phyloP scores from a whole-genome alignment of 169 alveolate genomes.

The Toxoplasma gondii region DNA sequence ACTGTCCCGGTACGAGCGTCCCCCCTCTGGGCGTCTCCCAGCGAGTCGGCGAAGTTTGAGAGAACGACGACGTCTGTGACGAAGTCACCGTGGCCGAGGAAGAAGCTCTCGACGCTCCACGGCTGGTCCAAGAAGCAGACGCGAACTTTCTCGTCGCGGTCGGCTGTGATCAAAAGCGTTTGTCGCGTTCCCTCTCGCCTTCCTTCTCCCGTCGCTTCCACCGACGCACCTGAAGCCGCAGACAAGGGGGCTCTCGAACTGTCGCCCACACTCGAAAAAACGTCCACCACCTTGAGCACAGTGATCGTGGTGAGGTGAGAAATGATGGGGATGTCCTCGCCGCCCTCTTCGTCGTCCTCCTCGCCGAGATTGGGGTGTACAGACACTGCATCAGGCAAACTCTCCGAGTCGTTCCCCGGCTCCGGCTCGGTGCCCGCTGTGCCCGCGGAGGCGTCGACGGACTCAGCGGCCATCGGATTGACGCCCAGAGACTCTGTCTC shows the following conservation, averaged over 20 bases:
- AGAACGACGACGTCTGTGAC: slow-evolving; percentile 8
- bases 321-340: slow-evolving; percentile 19
- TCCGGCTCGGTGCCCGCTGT: neutral
- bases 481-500: no score
- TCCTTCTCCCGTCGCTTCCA: neutral
- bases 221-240: neutral
- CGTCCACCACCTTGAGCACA: neutral
- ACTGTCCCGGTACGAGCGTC: no score
- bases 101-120: slow-evolving; percentile 27
- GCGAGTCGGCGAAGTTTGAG: neutral
- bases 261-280: neutral
- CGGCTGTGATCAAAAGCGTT: slow-evolving; percentile 5
- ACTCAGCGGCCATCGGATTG: no score
- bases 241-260: neutral
- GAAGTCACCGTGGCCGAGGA: slow-evolving; percentile 35
- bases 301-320: slow-evolving; percentile 46
- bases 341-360: slow-evolving; percentile 34
- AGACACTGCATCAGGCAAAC: neutral
- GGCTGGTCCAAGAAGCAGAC: slow-evolving; percentile 13
- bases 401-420: neutral
- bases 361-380: neutral
- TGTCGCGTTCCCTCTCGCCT: neutral
- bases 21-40: neutral
- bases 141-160: slow-evolving; percentile 47
- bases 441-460: neutral